phyloP scores from a whole-genome alignment of 2,329 filamentous ascomycete species.

The Ophiostoma tasmaniense region DNA sequence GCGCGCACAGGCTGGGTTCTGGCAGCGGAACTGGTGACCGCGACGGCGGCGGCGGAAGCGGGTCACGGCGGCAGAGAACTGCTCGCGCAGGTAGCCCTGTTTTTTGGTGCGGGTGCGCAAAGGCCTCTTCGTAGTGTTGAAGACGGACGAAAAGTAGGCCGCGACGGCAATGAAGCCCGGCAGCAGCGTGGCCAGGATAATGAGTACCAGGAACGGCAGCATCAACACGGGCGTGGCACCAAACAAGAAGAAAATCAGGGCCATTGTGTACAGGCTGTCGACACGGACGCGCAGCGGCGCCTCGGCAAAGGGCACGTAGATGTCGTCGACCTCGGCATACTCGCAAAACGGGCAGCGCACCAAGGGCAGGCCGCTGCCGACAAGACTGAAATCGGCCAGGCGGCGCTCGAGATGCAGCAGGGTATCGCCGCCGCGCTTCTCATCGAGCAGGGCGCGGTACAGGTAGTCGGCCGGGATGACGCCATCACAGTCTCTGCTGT shows the following conservation, averaged over 20 bases:
- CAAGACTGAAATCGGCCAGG: conserved; percentile 65
- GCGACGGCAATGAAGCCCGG: conserved; percentile 34
- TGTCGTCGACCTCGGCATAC: conserved; percentile 81
- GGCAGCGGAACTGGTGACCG: conserved; percentile 70
- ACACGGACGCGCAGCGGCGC: conserved; percentile 49
- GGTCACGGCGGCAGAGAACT: conserved; percentile 52
- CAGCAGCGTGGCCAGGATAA: conserved; percentile 27
- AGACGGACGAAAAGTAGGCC: background rate
- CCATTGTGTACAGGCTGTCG: conserved; percentile 39
- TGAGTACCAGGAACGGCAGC: conserved; percentile 39
- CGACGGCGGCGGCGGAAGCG: conserved; percentile 63
- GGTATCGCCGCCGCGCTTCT: conserved; percentile 61
- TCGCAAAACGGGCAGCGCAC: conserved; percentile 82
- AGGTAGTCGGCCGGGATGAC: conserved; percentile 62
- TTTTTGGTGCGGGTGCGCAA: background rate
- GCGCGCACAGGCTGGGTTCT: conserved; percentile 56
- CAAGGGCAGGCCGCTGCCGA: conserved; percentile 65
- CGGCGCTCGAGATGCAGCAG: conserved; percentile 70
- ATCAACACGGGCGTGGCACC: conserved; percentile 49
- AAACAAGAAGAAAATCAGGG: conserved; percentile 45
- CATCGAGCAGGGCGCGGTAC: conserved; percentile 60
- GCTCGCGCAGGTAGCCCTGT: conserved; percentile 28
- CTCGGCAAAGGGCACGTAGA: conserved; percentile 53
- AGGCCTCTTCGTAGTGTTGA: background rate
- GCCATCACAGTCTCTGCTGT: conserved; percentile 62